Evolutionary conservation across 306 rosid genomes (phyloP).

Genomic region (Boehmeria nivea): DNA sequence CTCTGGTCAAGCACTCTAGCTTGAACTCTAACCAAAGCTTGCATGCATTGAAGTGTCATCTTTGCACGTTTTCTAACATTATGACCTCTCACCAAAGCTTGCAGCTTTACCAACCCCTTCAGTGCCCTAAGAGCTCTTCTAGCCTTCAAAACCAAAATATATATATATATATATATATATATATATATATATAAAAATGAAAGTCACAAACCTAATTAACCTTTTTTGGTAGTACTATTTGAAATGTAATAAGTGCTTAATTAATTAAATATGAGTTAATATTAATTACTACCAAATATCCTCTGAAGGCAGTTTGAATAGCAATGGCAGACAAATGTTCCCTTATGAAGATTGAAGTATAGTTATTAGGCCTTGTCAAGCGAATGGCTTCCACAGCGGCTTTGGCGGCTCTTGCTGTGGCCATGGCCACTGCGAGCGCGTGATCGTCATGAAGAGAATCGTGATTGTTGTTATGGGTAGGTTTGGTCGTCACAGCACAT

Average conservation of each 20-base stretch:
- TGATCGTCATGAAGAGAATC: background rate
- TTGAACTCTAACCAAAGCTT: constrained; percentile 48
- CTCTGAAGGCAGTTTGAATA: constrained; percentile 53
- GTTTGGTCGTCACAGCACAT: background rate
- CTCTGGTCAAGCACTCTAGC: constrained; percentile 34
- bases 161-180: too few species aligned
- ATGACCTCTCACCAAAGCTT: constrained; percentile 55
- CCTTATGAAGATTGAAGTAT: constrained; percentile 23
- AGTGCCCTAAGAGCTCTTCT: constrained; percentile 54
- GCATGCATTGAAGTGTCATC: constrained; percentile 51
- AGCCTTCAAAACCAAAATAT: constrained; percentile 26
- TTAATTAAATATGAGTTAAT: too few species aligned
- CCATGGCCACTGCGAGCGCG: constrained; percentile 40
- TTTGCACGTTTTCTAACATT: constrained; percentile 46
- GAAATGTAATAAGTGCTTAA: too few species aligned
- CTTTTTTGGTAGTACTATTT: too few species aligned
- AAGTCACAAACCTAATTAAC: too few species aligned
- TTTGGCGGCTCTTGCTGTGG: constrained; percentile 35
- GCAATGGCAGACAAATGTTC: constrained; percentile 39
- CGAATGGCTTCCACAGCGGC: constrained; percentile 39
- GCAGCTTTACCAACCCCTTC: constrained; percentile 51
- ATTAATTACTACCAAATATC: constrained; percentile 51
- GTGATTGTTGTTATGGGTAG: background rate
- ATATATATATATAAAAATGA: too few species aligned
- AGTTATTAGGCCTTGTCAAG: constrained; percentile 22